Evolutionary conservation across 106 monocot species (phyloP), one percentile per base, ranked within the genome.

Genomic region (Xerophyta viscosa): DNA sequence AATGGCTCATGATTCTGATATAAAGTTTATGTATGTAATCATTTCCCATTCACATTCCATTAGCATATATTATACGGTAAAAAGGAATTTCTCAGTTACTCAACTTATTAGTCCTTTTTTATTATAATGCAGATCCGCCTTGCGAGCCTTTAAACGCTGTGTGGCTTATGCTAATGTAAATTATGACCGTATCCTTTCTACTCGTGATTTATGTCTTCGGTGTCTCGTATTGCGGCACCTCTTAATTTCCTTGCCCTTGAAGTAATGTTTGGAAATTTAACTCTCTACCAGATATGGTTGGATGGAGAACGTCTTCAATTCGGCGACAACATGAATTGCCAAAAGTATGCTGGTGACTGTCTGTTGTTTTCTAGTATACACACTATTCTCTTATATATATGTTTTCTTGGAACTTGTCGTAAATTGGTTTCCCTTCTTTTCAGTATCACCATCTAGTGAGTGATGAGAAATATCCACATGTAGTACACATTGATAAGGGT

Each of bases 271-370:
- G 58, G 33, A 12, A 9, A 51, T 42, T 68, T 72, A 68, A 78
- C 62, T 43, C 22, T n/a, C 24, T 43, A 63, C 54, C 37, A 84
- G 84, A 76, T 73, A 80, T 86, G 60, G 86, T 86, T 37, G 86
- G 86, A 29, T 86, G 86, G 86, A 57, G 86, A 60, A 86, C 86
- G 55, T 80, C 86, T 29, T 86, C 86, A 31, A 77, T 86, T 61
- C 67, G 86, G 13, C 73, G 80, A 30, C 77, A 69, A 52, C 69
- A 76, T 70, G 86, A 86, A 50, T 69, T 86, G 57, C 77, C 86
- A 27, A 76, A 68, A 58, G 84, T 84, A 79, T 53, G 54, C 20
- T 4, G 51, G 15, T 19, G 10, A n/a, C 23, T 27, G 14, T 23
- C 37, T 23, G 42, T n/a, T 51, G n/a, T n/a, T n/a, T n/a, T n/a